Base-by-base conservation (phyloP, 164 flowering plant species). In the Macadamia integrifolia region DNA sequence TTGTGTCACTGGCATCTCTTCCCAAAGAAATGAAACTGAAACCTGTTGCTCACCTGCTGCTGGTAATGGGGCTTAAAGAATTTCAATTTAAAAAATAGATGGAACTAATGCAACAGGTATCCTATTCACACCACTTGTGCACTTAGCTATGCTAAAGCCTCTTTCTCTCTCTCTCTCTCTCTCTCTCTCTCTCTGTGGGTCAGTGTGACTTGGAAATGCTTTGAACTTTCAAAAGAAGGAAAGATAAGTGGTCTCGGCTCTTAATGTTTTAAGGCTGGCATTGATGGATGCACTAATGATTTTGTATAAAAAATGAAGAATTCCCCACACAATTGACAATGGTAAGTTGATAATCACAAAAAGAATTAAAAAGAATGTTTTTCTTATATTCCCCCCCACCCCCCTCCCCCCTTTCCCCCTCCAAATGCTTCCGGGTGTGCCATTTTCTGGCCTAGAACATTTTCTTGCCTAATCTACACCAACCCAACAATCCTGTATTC, bases 11-110 rank as follows among this genome's bases (percentile, higher is more conserved):
- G 98, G 98, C 79, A 66, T 82, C 61, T 67, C 87, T 75, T 93
- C 95, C 98, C 97, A 90, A 1, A 84, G 77, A 69, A 93, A 93
- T 13, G 98, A 97, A 62, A 90, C 76, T 9, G 92, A 73, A 59
- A 80, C 82, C 15, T 77, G 80, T 62, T 83, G 78, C 64, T 76
- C 44, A 74, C 64, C 53, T 62, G 72, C 79, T 75, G 78, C 44
- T 65, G 50, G 15, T 10, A 49, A 49, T 14, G 15, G 53, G 53
- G 14, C 11, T 4, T 10, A 4, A 11, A 49, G 15, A 17, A 3
- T 17, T 69, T 35, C 62, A 44, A 55, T 23, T 12, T n/a, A 13
- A 35, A 35, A 35, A 35, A 35, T 35, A 23, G 23, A 23, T 35
- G 40, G 0, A 35, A 35, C 40, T 35, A 35, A 35, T 35, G 40